Conservation (phyloP, 768 basidiomycete genomes). For the Pulveroboletus sp. region DNA sequence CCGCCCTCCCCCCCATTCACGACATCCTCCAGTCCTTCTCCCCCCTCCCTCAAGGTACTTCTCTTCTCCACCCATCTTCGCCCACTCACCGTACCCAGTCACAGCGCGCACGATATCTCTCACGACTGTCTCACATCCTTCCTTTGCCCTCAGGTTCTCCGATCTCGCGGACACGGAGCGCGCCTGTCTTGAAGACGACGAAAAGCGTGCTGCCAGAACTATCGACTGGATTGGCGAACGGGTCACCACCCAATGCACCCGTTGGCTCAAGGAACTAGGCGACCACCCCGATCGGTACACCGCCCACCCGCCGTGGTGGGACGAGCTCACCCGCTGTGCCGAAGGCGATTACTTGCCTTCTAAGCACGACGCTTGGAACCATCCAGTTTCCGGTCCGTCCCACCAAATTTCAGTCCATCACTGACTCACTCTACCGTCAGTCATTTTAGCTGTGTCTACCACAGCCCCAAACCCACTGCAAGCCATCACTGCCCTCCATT, state of each 20-base stretch:
- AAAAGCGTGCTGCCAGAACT: conserved; percentile 70
- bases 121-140: conserved; percentile 62
- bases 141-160: conserved; percentile 77
- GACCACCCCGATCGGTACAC: conserved; percentile 37
- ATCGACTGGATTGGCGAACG: conserved; percentile 84
- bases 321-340: conserved; percentile 70
- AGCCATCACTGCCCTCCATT: conserved; percentile 70
- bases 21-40: conserved; percentile 82
- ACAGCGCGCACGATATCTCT: conserved; percentile 75
- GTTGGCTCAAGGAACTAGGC: conserved; percentile 71
- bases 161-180: conserved; percentile 67
- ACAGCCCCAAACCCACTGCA: conserved; percentile 78
- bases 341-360: conserved; percentile 76
- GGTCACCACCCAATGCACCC: conserved; percentile 54
- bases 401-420: conserved; percentile 5
- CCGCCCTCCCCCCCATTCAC: conserved; percentile 64
- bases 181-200: conserved; percentile 75
- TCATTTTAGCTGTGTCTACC: conserved; percentile 79
- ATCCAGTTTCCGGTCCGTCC: conserved; percentile 71
- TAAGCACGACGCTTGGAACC: conserved; percentile 78
- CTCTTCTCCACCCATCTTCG: conserved; percentile 50
- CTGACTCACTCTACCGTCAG: conserved; percentile 37
- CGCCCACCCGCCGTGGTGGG: conserved; percentile 78
- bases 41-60: conserved; percentile 67
- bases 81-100: conserved; percentile 42